phyloP scores from a whole-genome alignment of 2,329 filamentous ascomycete genomes.

The Fusarium floridanum region DNA sequence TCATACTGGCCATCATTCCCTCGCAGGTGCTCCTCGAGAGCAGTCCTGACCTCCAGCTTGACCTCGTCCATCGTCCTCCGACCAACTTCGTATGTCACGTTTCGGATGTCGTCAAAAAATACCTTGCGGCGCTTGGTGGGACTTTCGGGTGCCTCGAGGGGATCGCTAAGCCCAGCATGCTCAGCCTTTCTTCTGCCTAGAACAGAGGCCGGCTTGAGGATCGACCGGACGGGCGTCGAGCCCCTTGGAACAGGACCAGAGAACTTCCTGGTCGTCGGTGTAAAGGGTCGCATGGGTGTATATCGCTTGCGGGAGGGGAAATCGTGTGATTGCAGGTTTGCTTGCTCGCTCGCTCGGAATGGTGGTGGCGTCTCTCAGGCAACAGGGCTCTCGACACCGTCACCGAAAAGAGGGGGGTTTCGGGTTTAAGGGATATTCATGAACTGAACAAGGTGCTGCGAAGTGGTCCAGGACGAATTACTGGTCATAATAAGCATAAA shows the following conservation, averaged over 20 bases:
- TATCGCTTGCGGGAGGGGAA: conserved; percentile 15
- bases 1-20: conserved; percentile 73
- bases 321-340: conserved; percentile 18
- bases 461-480: conserved; percentile 26
- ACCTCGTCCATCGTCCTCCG: conserved; percentile 66
- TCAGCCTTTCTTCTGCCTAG: conserved; percentile 60
- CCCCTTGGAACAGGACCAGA: conserved; percentile 50
- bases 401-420: conserved; percentile 19
- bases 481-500: conserved; percentile 46
- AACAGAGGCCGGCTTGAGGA: conserved; percentile 63
- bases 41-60: conserved; percentile 66
- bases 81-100: conserved; percentile 68
- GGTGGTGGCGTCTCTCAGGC: conserved; percentile 45
- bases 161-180: conserved; percentile 58
- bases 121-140: conserved; percentile 69
- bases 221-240: conserved; percentile 64
- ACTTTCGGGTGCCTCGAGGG: conserved; percentile 55
- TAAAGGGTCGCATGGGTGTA: conserved; percentile 48
- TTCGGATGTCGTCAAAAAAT: conserved; percentile 69
- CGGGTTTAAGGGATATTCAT: conserved; percentile 42
- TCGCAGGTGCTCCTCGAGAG: conserved; percentile 68
- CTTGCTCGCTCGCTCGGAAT: conserved; percentile 30
- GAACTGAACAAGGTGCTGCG: conserved; percentile 40
- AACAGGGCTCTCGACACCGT: conserved; percentile 34
- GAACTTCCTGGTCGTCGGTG: conserved; percentile 51